phyloP scores from a whole-genome alignment of 345 rosid genomes.

The Ailanthus altissimus region DNA sequence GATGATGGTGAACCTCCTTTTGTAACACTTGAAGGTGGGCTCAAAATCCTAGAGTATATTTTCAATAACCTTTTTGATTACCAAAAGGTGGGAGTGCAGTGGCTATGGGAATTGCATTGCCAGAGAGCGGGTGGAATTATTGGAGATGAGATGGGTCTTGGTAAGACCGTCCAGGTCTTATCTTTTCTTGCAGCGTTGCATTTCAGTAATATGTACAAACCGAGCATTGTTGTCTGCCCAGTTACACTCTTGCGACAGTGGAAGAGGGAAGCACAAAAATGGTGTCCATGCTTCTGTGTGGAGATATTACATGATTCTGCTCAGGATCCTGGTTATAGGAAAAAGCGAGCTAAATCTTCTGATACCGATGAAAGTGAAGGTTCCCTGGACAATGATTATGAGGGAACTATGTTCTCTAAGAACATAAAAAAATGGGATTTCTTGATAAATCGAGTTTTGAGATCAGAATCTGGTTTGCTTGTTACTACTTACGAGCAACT shows the following conservation, averaged over 20 bases:
- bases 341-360: conserved; percentile 45
- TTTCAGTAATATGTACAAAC: conserved; percentile 87
- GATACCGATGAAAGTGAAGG: conserved; percentile 82
- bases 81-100: conserved; percentile 97
- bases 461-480: conserved; percentile 76
- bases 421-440: conserved; percentile 76
- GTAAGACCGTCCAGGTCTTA: conserved; percentile 92
- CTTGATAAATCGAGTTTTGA: conserved; percentile 75
- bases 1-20: conserved; percentile 41
- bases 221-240: conserved; percentile 93
- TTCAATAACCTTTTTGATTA: conserved; percentile 84
- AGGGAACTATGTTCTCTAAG: conserved; percentile 42
- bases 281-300: conserved; percentile 77
- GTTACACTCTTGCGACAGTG: conserved; percentile 92
- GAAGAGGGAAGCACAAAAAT: conserved; percentile 91
- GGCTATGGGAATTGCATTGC: conserved; percentile 99
- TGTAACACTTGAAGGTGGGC: conserved; percentile 81
- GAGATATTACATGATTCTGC: conserved; percentile 95
- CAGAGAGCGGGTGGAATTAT: conserved; percentile 98
- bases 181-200: conserved; percentile 94
- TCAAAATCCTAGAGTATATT: conserved; percentile 73
- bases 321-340: conserved; percentile 49
- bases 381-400: conserved; percentile 64
- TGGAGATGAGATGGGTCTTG: conserved; percentile 99
- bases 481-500: conserved; percentile 96